Base-by-base conservation (phyloP, 352 stramenopile genomes). In the Pythium brachiatum region DNA sequence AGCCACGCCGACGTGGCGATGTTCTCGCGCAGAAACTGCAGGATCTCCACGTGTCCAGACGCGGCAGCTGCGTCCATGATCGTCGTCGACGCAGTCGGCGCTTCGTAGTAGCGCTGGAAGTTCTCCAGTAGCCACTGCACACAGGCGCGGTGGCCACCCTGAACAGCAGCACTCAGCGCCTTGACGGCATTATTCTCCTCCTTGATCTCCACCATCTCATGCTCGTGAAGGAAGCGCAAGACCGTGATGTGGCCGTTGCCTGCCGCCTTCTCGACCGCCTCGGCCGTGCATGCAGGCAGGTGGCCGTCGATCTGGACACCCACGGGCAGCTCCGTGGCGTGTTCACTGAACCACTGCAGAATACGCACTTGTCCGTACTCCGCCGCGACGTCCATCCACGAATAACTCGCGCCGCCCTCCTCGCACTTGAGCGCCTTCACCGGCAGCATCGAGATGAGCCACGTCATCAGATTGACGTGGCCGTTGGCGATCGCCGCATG, bases 351-450 rank as follows among this genome's bases (percentile, higher is more conserved):
- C 81, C 78, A 90, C 64, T 75, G 81, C 20, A 90, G 69, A 26
- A 88, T 85, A 31, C 50, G 62, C 31, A 87, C 73, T 54, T 88
- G 81, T 16, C 81, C 81, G 68, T 82, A 87, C 41, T 88, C 73
- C 15, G 77, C 82, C 23, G 81, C 81, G 53, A 90, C 81, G 48
- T 90, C 77, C 76, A 90, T 85, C 81, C 81, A 90, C 27, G 81
- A 88, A 36, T 72, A 61, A 15, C 51, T 71, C 8, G 75, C 75
- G 41, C 75, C 73, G 44, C 60, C 69, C 34, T 82, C 78, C 32
- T 88, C 78, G 38, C 79, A 87, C 64, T 90, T 90, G 53, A 90
- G 75, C 53, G 81, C 69, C 55, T 83, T 83, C 56, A 90, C 76
- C 11, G 77, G 81, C 18, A 90, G 70, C 53, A 75, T 57, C 2